Conservation (phyloP, 192 early-diverging fungal species). For the Gonapodya sp. region DNA sequence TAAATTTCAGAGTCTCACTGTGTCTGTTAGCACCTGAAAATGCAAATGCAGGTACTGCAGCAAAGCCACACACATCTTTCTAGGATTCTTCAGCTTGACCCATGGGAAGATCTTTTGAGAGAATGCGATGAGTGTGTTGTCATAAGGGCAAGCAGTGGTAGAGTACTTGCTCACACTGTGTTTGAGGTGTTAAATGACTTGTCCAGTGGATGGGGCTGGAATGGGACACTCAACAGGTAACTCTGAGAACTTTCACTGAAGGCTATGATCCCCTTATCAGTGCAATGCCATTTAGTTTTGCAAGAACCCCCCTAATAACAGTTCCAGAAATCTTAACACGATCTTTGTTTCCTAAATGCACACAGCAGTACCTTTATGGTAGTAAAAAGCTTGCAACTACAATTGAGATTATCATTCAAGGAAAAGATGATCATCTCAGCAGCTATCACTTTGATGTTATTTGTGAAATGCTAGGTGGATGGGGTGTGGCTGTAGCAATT, state of each 20-base stretch:
- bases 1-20: not conserved
- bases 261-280: not conserved
- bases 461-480: not conserved
- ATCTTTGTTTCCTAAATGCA: not conserved
- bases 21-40: not conserved
- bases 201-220: not conserved
- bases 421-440: not conserved
- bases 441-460: not conserved
- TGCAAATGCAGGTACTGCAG: not conserved
- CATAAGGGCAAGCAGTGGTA: not conserved
- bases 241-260: not conserved
- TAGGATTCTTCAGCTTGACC: not conserved
- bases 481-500: not conserved
- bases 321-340: not conserved
- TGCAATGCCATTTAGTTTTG: no score
- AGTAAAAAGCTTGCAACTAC: not conserved
- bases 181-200: not conserved
- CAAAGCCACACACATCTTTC: not conserved
- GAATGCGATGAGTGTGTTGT: not conserved
- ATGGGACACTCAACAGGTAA: not conserved
- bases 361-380: not conserved
- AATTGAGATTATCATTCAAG: not conserved
- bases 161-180: not conserved
- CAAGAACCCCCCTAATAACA: not conserved
- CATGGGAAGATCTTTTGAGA: not conserved